phyloP scores from a whole-genome alignment of 139 green algal genomes.

The Chara braunii region DNA sequence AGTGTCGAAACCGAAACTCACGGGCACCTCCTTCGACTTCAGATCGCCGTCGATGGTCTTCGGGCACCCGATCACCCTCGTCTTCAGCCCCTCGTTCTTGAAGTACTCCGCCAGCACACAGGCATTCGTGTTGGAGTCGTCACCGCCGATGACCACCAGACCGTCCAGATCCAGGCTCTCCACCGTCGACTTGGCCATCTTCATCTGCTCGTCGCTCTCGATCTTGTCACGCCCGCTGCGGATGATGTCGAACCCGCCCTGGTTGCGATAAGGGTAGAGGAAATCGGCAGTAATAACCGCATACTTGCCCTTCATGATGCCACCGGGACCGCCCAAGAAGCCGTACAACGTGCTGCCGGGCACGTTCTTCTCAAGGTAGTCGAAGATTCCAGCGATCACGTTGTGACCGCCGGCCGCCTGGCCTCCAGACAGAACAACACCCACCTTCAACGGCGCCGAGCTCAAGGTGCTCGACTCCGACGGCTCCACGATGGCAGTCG shows the following conservation, averaged over 20 bases:
- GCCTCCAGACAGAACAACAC: slow-evolving; percentile 51
- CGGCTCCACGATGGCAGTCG: too few relatives aligned
- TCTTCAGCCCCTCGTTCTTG: slow-evolving; percentile 13
- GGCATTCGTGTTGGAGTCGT: slow-evolving; percentile 67
- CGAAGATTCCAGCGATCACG: slow-evolving; percentile 55
- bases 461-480: too few relatives aligned
- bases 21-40: slow-evolving; percentile 48
- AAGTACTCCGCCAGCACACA: slow-evolving; percentile 52
- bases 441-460: too few relatives aligned
- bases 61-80: slow-evolving; percentile 51
- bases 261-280: slow-evolving; percentile 44
- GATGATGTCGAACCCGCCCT: slow-evolving; percentile 64
- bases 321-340: slow-evolving; percentile 9
- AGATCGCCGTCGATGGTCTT: slow-evolving; percentile 69
- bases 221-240: slow-evolving; percentile 56
- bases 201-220: slow-evolving; percentile 50
- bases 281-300: background rate
- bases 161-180: slow-evolving; percentile 48
- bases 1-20: slow-evolving; percentile 63
- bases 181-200: slow-evolving; percentile 11
- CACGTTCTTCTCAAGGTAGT: slow-evolving; percentile 23
- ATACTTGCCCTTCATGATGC: slow-evolving; percentile 34
- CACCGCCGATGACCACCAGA: slow-evolving; percentile 56
- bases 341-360: background rate
- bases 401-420: slow-evolving; percentile 62